Percentiles rank a stretch among this genome's conserved stretches.
Conservation (phyloP, 164 flowering plant species). For the Piper betle region DNA sequence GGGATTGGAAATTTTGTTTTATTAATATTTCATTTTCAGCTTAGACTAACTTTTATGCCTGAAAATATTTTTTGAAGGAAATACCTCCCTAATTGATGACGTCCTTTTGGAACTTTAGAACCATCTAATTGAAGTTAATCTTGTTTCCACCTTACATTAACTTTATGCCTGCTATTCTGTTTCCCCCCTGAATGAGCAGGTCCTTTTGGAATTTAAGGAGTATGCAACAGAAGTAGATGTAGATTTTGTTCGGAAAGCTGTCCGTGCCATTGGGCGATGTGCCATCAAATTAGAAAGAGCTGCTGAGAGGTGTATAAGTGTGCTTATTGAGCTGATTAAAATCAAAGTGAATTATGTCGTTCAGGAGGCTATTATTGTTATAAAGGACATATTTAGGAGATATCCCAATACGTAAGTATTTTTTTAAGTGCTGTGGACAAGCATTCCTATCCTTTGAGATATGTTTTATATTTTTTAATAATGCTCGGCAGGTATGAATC, state of each 20-base stretch:
- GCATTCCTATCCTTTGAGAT: background rate
- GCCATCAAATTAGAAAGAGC: conserved; percentile 98
- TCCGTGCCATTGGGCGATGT: conserved; percentile 99
- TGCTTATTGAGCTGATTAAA: conserved; percentile 93
- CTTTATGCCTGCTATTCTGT: too few species aligned
- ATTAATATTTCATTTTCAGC: too few species aligned
- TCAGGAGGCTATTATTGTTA: conserved; percentile 97
- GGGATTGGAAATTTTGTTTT: too few species aligned
- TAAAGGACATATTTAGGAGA: conserved; percentile 96
- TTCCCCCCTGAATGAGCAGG: conserved; percentile 24
- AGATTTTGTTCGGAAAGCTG: conserved; percentile 98
- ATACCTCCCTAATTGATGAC: too few species aligned
- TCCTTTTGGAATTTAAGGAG: conserved; percentile 93
- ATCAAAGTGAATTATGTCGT: conserved; percentile 98
- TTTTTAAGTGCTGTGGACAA: background rate
- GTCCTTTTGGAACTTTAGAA: too few species aligned
- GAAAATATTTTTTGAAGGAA: too few species aligned
- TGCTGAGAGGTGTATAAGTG: conserved; percentile 97
- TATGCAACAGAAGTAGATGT: conserved; percentile 99
- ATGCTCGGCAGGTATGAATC: conserved; percentile 69
- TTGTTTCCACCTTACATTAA: too few species aligned
- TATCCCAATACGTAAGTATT: conserved; percentile 85
- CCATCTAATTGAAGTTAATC: too few species aligned
- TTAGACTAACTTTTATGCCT: too few species aligned
- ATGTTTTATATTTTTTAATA: background rate